A percentile compares a stretch with the other conserved stretches of the same genome.
Evolutionary conservation across 2,329 filamentous ascomycete genomes (phyloP).

Genomic region (Myotisia sp.): DNA sequence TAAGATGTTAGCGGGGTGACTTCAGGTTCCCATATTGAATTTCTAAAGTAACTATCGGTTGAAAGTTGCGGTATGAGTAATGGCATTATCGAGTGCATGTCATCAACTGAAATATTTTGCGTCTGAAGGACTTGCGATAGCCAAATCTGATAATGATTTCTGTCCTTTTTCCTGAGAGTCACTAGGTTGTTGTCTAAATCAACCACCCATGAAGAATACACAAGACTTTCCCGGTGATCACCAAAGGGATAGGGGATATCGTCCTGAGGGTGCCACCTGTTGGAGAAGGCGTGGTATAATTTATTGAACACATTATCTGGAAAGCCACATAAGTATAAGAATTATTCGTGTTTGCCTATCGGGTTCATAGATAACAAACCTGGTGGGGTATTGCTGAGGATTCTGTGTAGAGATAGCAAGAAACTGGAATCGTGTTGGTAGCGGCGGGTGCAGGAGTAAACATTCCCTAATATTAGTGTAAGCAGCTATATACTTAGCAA

Average conservation of each 20-base stretch:
- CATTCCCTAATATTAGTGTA: too few relatives aligned
- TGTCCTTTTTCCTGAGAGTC: conserved; percentile 1
- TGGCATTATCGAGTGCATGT: conserved; percentile 1
- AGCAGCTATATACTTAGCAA: too few relatives aligned
- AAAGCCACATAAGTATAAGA: too few relatives aligned
- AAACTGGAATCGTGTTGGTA: too few relatives aligned
- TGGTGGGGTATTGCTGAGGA: too few relatives aligned
- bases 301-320: conserved; percentile 2
- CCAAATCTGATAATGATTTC: conserved; percentile 4
- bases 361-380: too few relatives aligned
- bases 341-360: conserved; percentile 19
- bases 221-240: conserved; percentile 3
- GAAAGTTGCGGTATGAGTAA: neutral
- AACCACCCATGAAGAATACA: conserved; percentile 7
- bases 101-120: neutral
- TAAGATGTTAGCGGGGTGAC: neutral
- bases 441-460: too few relatives aligned
- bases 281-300: neutral
- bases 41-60: neutral
- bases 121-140: conserved; percentile 1
- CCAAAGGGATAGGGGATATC: conserved; percentile 10
- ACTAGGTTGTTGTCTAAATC: conserved; percentile 9
- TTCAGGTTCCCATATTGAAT: conserved; percentile 2
- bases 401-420: too few relatives aligned
- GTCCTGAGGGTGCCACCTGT: conserved; percentile 5